Evolutionary conservation across 306 rosid genomes (phyloP).

Genomic region (Glycine tomentella): DNA sequence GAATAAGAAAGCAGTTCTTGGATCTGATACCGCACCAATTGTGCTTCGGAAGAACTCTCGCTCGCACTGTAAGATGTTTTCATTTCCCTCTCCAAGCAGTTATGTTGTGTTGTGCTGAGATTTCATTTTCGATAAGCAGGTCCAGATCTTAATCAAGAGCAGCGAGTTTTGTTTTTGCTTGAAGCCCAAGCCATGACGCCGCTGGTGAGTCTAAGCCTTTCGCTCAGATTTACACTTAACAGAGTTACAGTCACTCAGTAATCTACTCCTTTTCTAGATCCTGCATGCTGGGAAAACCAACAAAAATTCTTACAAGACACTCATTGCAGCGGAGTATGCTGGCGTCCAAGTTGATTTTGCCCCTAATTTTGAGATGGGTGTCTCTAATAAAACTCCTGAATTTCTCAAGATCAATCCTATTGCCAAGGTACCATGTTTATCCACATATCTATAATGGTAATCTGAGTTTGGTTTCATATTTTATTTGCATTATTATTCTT

Average conservation of each 20-base stretch:
- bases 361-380: slow-evolving; percentile 74
- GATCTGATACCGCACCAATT: too few relatives aligned
- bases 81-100: background rate
- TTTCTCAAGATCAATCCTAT: slow-evolving; percentile 82
- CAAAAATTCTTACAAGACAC: slow-evolving; percentile 71
- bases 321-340: slow-evolving; percentile 66
- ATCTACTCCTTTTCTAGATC: slow-evolving; percentile 52
- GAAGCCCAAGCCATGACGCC: slow-evolving; percentile 72
- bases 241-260: background rate
- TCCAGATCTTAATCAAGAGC: slow-evolving; percentile 62
- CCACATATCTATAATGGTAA: background rate
- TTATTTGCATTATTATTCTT: background rate
- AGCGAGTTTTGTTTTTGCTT: slow-evolving; percentile 41
- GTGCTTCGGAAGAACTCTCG: too few relatives aligned
- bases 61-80: slow-evolving; percentile 39
- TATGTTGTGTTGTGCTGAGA: too few relatives aligned
- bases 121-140: slow-evolving; percentile 22
- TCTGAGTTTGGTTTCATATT: background rate
- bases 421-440: slow-evolving; percentile 66
- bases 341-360: slow-evolving; percentile 64
- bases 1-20: too few relatives aligned
- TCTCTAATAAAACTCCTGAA: slow-evolving; percentile 78
- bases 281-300: slow-evolving; percentile 64
- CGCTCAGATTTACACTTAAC: background rate
- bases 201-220: slow-evolving; percentile 60